phyloP scores from a whole-genome alignment of 768 basidiomycete genomes.

The Podaxis sp. region DNA sequence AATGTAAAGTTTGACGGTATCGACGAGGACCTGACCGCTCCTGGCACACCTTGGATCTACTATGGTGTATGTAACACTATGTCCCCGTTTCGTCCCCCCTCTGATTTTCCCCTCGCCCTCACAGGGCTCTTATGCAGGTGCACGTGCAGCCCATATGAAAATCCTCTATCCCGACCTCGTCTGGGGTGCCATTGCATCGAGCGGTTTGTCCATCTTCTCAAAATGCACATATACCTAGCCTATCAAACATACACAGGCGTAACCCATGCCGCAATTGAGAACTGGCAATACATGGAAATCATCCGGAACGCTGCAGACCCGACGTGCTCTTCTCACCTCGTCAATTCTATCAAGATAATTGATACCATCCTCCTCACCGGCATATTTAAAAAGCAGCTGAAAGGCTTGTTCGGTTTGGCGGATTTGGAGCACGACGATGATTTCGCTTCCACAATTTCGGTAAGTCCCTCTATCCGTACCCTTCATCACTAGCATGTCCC shows the following conservation, averaged over 20 bases:
- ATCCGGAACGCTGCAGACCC: slow-evolving; percentile 69
- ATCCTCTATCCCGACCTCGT: slow-evolving; percentile 86
- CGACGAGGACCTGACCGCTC: slow-evolving; percentile 67
- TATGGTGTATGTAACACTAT: slow-evolving; percentile 66
- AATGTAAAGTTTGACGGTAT: slow-evolving; percentile 76
- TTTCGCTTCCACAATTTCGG: slow-evolving; percentile 69
- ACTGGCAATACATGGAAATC: slow-evolving; percentile 89
- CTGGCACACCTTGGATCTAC: slow-evolving; percentile 84
- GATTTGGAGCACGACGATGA: slow-evolving; percentile 73
- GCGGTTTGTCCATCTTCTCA: slow-evolving; percentile 46
- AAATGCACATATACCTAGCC: not conserved
- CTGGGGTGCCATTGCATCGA: slow-evolving; percentile 86
- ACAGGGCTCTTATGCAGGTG: slow-evolving; percentile 89
- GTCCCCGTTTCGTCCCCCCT: not conserved
- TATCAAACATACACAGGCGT: slow-evolving; percentile 49
- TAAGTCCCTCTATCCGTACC: slow-evolving; percentile 31
- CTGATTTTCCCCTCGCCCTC: slow-evolving; percentile 1
- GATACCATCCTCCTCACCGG: slow-evolving; percentile 58
- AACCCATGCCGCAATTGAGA: slow-evolving; percentile 78
- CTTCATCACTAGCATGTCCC: no score
- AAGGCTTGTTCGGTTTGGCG: slow-evolving; percentile 74
- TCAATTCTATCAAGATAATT: slow-evolving; percentile 56
- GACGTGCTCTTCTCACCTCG: slow-evolving; percentile 57
- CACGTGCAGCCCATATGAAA: slow-evolving; percentile 89
- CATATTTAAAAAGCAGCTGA: slow-evolving; percentile 51